Percentiles rank a stretch among this genome's conserved stretches.
Evolutionary conservation across 352 stramenopile species (phyloP).

Genomic region (Pythium utonaiense): DNA sequence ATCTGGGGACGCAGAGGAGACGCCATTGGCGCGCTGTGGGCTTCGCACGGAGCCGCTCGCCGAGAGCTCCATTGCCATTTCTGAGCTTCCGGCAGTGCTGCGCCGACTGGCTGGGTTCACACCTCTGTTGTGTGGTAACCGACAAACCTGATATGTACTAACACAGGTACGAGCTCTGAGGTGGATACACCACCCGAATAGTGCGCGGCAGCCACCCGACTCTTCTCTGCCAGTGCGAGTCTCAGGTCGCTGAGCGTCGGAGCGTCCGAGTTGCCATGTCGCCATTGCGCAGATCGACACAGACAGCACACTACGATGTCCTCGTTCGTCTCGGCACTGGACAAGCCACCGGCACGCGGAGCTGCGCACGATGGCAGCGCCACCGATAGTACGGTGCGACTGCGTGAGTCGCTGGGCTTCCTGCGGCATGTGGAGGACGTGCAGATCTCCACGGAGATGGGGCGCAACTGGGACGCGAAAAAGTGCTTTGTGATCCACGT

Average conservation of each 20-base stretch:
- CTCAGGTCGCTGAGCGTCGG: too few relatives aligned
- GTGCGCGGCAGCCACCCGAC: too few relatives aligned
- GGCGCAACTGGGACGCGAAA: constrained; percentile 11
- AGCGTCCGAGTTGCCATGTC: background rate
- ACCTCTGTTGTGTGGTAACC: background rate
- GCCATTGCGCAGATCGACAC: background rate
- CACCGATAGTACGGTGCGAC: background rate
- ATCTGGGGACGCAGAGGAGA: background rate
- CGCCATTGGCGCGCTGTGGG: background rate
- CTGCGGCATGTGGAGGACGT: constrained; percentile 16
- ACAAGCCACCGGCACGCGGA: background rate
- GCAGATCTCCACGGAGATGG: constrained; percentile 5
- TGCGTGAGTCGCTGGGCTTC: constrained; percentile 10
- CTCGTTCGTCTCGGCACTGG: constrained; percentile 16
- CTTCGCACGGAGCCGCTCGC: background rate
- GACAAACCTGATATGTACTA: background rate
- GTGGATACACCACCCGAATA: too few relatives aligned
- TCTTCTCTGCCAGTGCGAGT: background rate
- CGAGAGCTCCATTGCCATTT: background rate
- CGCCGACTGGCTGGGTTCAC: background rate
- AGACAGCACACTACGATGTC: background rate
- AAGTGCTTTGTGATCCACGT: constrained; percentile 15
- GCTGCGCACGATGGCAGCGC: background rate
- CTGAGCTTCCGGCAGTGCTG: background rate
- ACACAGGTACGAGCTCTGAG: background rate